Base-by-base conservation (phyloP, 257 asterid species). In the Gentiana straminea region DNA sequence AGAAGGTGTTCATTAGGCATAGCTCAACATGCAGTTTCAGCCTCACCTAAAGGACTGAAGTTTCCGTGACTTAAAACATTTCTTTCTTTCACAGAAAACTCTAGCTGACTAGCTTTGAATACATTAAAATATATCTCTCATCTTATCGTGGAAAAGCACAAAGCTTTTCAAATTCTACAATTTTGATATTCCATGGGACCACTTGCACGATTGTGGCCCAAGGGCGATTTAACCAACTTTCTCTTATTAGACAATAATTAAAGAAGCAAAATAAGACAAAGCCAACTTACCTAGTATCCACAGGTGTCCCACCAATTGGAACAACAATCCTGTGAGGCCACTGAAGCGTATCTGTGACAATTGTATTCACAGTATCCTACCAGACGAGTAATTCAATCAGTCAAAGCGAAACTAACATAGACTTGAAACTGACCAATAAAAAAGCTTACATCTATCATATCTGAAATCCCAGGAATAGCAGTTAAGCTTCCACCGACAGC, bases 301-400 rank as follows among this genome's bases (percentile, higher is more conserved):
- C 78, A 70, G 86, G 90, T 51, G 67, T 68, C 64, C 98, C 97
- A 49, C 97, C 98, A 47, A 92, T 83, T 50, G 95, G 98, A 70
- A 92, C 97, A 67, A 92, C 97, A 69, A 92, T 92, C 64, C 98
- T 75, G 81, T 92, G 97, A 43, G 98, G 98, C 98, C 98, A 92
- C 77, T 88, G 94, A 36, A 92, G 94, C 94, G 66, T 88, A 73
- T 92, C 98, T 12, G 76, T 69, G 60, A 92, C 86, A 37, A 92
- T 92, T 59, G 97, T 70, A 38, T 77, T 57, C 49, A 92, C 98
- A 69, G 95, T 92, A 63, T 92, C 98, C 98, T 92, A 36, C 49
- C 44, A 64, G 38, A 59, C 58, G 68, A 49, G 68, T 39, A 55
- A 55, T 60, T 61, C 35, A 13, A 59, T 79, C 80, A 80, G 73